These are phyloP conservation scores for Eremothecium sinecaudum DNA, from an alignment of 1,139 yeast species.

Conservation along the genomic window DNA sequence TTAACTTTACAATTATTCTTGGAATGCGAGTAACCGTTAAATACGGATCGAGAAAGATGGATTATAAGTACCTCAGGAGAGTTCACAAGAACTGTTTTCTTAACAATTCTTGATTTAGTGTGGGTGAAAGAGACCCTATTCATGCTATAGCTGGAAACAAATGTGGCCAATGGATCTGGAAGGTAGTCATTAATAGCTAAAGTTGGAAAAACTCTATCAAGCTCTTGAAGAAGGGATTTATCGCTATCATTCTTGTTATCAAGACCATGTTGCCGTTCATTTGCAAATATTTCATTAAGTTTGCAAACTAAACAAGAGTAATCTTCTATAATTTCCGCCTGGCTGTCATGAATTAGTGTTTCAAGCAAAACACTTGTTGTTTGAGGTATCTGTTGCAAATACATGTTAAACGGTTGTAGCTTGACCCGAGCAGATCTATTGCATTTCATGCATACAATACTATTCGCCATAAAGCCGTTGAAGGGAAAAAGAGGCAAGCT, in stretches of 20 bases:
- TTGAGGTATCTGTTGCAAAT: conserved; percentile 71
- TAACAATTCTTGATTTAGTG: conserved; percentile 55
- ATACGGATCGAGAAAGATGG: conserved; percentile 77
- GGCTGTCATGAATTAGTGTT: conserved; percentile 47
- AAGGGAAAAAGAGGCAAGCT: conserved; percentile 62
- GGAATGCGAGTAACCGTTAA: conserved; percentile 57
- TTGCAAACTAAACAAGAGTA: conserved; percentile 73
- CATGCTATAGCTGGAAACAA: conserved; percentile 39
- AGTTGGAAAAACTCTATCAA: conserved; percentile 32
- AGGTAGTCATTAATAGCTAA: conserved; percentile 57
- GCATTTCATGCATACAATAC: conserved; percentile 62
- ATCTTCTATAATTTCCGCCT: conserved; percentile 65
- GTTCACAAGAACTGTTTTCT: conserved; percentile 49
- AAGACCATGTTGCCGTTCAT: conserved; percentile 6
- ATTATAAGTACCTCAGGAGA: conserved; percentile 66
- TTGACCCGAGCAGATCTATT: conserved; percentile 51
- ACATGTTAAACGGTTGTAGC: conserved; percentile 56
- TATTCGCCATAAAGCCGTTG: conserved; percentile 55
- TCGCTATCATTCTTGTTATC: conserved; percentile 13
- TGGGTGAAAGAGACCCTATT: conserved; percentile 35
- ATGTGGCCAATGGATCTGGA: conserved; percentile 36
- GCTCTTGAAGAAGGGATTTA: conserved; percentile 20
- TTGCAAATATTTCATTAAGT: conserved; percentile 38
- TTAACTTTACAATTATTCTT: conserved; percentile 70
- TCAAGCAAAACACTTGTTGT: conserved; percentile 38